Conservation (phyloP, 2,329 filamentous ascomycete genomes). For the Fonsecaea erecta region DNA sequence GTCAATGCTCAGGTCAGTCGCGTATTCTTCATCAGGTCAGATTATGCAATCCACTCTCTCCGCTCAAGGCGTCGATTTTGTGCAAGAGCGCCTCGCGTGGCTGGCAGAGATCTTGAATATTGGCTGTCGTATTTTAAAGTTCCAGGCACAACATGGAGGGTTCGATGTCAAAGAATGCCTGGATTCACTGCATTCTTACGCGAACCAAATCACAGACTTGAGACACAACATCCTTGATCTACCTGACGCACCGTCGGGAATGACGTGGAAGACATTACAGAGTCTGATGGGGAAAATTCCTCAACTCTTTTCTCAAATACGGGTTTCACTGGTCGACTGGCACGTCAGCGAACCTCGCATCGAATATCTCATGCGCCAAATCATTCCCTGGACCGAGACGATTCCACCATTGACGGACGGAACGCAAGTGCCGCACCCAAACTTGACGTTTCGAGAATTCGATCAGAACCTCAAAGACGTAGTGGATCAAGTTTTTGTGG, state of each 20-base stretch:
- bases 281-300: constrained; percentile 6
- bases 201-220: constrained; percentile 54
- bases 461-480: constrained; percentile 64
- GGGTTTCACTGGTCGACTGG: constrained; percentile 50
- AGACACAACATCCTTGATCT: constrained; percentile 51
- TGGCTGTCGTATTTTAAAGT: constrained; percentile 63
- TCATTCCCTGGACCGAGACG: constrained; percentile 66
- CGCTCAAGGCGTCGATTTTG: constrained; percentile 26
- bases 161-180: constrained; percentile 54
- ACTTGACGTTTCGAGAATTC: constrained; percentile 52
- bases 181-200: constrained; percentile 57
- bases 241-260: constrained; percentile 56
- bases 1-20: constrained; percentile 13
- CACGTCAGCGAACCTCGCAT: constrained; percentile 61
- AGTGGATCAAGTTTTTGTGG: constrained; percentile 77
- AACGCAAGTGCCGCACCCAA: constrained; percentile 26
- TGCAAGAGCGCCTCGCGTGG: constrained; percentile 56
- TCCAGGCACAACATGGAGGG: constrained; percentile 69
- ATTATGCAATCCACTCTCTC: neutral
- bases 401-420: constrained; percentile 35
- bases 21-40: neutral
- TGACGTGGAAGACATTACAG: constrained; percentile 41
- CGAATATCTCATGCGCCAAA: constrained; percentile 67
- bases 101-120: constrained; percentile 70
- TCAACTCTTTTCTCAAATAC: constrained; percentile 28